A percentile compares a stretch with the other conserved stretches of the same genome.
These are phyloP conservation scores for Mycena metata DNA, from an alignment of 768 basidiomycete genomes.

Conservation along the genomic window DNA sequence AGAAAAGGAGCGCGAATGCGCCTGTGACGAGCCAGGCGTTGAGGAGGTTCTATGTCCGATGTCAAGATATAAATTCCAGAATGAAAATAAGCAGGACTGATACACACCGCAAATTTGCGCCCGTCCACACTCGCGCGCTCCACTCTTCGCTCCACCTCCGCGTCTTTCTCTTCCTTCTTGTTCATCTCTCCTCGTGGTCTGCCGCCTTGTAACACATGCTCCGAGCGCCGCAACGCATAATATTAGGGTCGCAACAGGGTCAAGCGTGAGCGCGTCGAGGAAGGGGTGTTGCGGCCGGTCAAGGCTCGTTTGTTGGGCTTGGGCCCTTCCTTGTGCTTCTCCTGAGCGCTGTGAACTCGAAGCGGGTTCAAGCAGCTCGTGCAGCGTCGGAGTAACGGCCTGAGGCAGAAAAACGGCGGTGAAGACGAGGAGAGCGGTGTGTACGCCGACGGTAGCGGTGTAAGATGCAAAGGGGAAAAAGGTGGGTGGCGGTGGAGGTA, in stretches of 20 bases:
- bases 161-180: constrained; percentile 42
- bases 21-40: constrained; percentile 69
- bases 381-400: constrained; percentile 58
- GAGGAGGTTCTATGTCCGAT: constrained; percentile 57
- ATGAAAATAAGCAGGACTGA: constrained; percentile 13
- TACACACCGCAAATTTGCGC: constrained; percentile 56
- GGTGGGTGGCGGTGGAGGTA: not conserved
- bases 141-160: constrained; percentile 58
- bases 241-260: constrained; percentile 68
- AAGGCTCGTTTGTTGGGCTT: constrained; percentile 53
- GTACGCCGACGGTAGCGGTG: constrained; percentile 76
- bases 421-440: constrained; percentile 75
- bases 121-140: constrained; percentile 56
- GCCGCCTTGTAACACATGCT: too few species aligned
- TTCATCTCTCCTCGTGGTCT: too few species aligned
- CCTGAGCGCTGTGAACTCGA: too few species aligned
- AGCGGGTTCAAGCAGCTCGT: constrained; percentile 4
- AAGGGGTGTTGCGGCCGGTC: constrained; percentile 82
- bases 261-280: constrained; percentile 73
- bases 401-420: constrained; percentile 78
- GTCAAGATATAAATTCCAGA: too few species aligned
- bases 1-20: constrained; percentile 59
- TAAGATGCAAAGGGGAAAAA: constrained; percentile 70
- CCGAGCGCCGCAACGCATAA: constrained; percentile 41
- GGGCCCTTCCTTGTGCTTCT: constrained; percentile 43